A percentile compares a stretch with the other conserved stretches of the same genome.
Conservation (phyloP, 2,329 filamentous ascomycete genomes). For the Aphanoascus verrucosus region DNA sequence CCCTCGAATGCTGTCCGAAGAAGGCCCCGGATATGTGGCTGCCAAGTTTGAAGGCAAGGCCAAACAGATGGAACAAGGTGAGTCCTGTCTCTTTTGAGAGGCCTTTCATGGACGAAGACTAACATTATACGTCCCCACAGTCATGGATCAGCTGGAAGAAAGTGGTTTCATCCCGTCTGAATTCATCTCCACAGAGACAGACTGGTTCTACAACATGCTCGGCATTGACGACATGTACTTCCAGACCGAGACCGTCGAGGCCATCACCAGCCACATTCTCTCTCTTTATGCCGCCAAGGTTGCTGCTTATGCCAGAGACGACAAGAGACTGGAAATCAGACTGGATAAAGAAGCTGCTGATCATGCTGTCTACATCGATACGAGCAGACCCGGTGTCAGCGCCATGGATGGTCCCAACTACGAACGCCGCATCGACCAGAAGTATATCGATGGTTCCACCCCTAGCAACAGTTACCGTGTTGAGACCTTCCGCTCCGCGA, state of each 20-base stretch:
- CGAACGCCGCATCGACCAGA: conserved; percentile 84
- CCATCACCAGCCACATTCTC: conserved; percentile 87
- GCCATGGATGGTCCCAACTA: conserved; percentile 73
- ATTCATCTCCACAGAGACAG: conserved; percentile 73
- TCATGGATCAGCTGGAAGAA: conserved; percentile 67
- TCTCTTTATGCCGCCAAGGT: conserved; percentile 96
- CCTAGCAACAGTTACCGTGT: conserved; percentile 72
- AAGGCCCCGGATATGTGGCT: conserved; percentile 87
- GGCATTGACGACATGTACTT: conserved; percentile 99
- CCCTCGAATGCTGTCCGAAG: conserved; percentile 69
- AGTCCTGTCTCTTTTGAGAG: conserved; percentile 25
- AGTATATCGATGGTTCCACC: conserved; percentile 77
- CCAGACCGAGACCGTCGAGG: conserved; percentile 72
- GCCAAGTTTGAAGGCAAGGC: conserved; percentile 88
- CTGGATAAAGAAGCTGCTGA: conserved; percentile 90
- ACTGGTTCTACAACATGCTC: conserved; percentile 96
- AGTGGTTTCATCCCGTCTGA: conserved; percentile 77
- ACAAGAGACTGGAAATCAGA: conserved; percentile 88
- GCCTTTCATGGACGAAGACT: neutral
- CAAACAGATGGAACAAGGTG: conserved; percentile 75
- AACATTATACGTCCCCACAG: conserved; percentile 35
- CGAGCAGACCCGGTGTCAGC: conserved; percentile 76
- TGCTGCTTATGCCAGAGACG: conserved; percentile 81
- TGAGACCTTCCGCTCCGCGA: conserved; percentile 91
- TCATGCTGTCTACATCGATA: conserved; percentile 98